phyloP scores from a whole-genome alignment of 345 rosid species.

The Eucalyptus erythrocorys region DNA sequence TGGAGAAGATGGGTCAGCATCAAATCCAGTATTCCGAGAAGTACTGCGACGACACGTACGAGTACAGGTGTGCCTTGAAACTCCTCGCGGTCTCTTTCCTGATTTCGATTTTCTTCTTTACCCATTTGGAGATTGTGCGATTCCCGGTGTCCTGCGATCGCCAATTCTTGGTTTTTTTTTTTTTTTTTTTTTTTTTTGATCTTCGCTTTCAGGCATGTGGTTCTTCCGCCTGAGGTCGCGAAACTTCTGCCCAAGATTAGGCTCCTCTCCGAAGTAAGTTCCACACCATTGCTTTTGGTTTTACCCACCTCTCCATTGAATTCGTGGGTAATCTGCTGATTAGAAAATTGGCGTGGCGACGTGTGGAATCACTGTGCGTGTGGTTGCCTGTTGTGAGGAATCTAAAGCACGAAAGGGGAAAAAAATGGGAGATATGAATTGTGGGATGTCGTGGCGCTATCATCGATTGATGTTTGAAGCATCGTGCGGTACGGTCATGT shows the following conservation, averaged over 20 bases:
- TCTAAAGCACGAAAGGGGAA: not conserved
- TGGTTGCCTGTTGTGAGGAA: not conserved
- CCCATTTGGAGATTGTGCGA: not conserved
- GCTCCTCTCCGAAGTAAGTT: slow-evolving; percentile 76
- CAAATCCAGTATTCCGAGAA: slow-evolving; percentile 98
- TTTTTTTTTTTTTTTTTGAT: not conserved
- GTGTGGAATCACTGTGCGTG: not conserved
- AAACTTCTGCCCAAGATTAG: slow-evolving; percentile 85
- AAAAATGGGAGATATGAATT: not conserved
- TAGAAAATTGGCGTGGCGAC: not conserved
- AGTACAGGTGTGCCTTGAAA: slow-evolving; percentile 40
- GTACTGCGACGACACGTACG: slow-evolving; percentile 74
- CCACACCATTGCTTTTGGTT: not conserved
- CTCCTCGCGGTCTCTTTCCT: not conserved
- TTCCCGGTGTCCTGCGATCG: not conserved
- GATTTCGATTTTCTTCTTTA: not conserved
- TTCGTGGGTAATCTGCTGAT: not conserved
- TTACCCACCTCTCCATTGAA: not conserved
- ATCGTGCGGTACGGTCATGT: not conserved
- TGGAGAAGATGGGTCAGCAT: slow-evolving; percentile 64
- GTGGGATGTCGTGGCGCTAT: not conserved
- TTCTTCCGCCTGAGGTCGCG: slow-evolving; percentile 89
- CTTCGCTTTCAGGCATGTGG: slow-evolving; percentile 61
- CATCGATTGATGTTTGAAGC: not conserved
- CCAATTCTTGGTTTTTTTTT: not conserved